Percentiles rank a stretch among this genome's conserved stretches.
phyloP scores from a whole-genome alignment of 164 flowering plant species.

The Protea cynaroides region DNA sequence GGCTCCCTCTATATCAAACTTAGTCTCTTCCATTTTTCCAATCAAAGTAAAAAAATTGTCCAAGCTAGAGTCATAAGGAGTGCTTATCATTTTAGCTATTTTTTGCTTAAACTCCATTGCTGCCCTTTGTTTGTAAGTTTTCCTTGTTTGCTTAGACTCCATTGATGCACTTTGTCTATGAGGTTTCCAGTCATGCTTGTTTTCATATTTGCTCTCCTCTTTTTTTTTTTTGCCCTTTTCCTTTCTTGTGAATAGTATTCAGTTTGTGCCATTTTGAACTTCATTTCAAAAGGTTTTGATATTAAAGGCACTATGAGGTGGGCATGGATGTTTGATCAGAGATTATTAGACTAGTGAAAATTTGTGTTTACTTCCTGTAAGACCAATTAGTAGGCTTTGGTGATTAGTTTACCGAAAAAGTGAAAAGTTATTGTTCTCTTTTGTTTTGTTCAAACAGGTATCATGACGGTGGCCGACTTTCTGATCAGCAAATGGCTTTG shows the following conservation, averaged over 20 bases:
- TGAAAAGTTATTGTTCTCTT: slow-evolving; percentile 35
- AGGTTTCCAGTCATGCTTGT: not conserved
- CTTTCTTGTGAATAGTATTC: no score
- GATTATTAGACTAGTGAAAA: no score
- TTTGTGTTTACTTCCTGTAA: no score
- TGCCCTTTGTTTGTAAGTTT: not conserved
- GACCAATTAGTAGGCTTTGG: no score
- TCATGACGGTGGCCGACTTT: slow-evolving; percentile 89
- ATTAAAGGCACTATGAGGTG: no score
- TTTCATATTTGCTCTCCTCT: no score
- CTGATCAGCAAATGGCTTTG: slow-evolving; percentile 99
- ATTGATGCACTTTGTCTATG: no score
- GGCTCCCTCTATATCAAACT: not conserved
- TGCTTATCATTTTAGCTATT: not conserved
- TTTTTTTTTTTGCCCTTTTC: not conserved
- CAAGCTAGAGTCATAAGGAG: not conserved
- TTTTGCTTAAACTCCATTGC: not conserved
- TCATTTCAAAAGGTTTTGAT: no score
- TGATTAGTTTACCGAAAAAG: slow-evolving; percentile 8
- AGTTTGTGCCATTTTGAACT: slow-evolving; percentile 8
- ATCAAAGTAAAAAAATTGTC: not conserved
- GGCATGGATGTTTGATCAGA: no score
- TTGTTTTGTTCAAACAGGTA: slow-evolving; percentile 44
- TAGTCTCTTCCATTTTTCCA: not conserved
- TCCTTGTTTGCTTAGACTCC: no score